phyloP scores from a whole-genome alignment of 2,329 filamentous ascomycete species.

The Ophiocordyceps camponoti-leonardi region DNA sequence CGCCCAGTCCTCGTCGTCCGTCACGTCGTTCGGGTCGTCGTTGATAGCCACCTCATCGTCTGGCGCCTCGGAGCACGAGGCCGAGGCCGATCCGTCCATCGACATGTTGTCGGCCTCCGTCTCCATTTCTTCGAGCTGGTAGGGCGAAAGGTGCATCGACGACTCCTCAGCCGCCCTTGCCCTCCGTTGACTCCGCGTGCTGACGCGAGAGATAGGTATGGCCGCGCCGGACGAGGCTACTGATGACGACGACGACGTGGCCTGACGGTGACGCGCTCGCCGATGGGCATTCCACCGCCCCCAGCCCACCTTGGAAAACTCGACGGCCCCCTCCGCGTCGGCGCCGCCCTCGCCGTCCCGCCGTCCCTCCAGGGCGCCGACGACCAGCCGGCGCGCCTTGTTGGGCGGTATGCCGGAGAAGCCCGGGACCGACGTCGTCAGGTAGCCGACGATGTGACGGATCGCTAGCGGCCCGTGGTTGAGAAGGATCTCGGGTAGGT shows the following conservation, averaged over 20 bases:
- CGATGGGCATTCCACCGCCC: conserved; percentile 82
- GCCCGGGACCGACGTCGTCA: conserved; percentile 84
- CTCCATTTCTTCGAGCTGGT: conserved; percentile 48
- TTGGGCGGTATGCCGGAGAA: conserved; percentile 78
- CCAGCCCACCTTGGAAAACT: conserved; percentile 95
- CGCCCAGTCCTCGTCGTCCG: conserved; percentile 94
- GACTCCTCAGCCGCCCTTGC: conserved; percentile 45
- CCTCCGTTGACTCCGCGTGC: conserved; percentile 26
- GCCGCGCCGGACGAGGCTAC: conserved; percentile 25
- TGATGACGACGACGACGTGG: conserved; percentile 19
- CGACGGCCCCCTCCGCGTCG: conserved; percentile 45
- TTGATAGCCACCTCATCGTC: conserved; percentile 50
- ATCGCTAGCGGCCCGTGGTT: conserved; percentile 84
- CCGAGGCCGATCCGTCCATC: conserved; percentile 50
- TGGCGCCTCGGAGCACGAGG: conserved; percentile 60
- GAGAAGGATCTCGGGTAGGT: conserved; percentile 80
- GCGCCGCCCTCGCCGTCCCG: conserved; percentile 37
- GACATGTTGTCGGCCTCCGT: conserved; percentile 95
- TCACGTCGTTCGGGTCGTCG: conserved; percentile 69
- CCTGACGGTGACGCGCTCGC: conserved; percentile 34
- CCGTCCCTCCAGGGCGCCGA: conserved; percentile 77
- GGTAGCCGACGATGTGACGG: conserved; percentile 84
- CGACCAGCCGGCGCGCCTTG: conserved; percentile 79
- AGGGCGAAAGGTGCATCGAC: conserved; percentile 61
- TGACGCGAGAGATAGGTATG: conserved; percentile 37